A percentile compares a stretch with the other conserved stretches of the same genome.
These are phyloP conservation scores for Metroxylon sagu DNA, from an alignment of 176 grass and related monocot species.

Conservation along the genomic window DNA sequence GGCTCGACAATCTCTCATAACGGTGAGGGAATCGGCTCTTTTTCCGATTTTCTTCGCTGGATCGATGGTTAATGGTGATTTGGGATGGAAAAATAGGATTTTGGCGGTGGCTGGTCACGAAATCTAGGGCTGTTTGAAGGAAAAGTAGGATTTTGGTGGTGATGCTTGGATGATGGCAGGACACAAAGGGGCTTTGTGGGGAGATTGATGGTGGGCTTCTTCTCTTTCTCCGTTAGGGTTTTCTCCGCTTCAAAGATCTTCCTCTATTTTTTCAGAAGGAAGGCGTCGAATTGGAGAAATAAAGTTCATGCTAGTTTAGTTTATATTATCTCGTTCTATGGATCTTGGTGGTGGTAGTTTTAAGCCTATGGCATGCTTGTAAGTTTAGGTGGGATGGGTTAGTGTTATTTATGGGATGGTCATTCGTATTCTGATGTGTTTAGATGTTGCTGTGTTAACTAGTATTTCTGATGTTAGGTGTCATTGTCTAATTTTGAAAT, in stretches of 20 bases:
- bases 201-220: no score
- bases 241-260: constrained; percentile 22
- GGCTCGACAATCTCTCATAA: constrained; percentile 28
- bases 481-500: no score
- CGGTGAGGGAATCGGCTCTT: neutral
- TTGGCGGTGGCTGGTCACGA: neutral
- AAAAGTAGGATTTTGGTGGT: neutral
- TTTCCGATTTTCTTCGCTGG: no score
- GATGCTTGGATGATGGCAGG: constrained; percentile 20
- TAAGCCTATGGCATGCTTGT: no score
- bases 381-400: no score
- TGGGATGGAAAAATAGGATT: neutral
- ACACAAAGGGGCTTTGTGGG: no score
- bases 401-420: no score
- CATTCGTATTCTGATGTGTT: no score
- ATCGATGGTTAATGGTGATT: neutral
- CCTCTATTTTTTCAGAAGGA: constrained; percentile 66
- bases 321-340: no score
- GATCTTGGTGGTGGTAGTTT: no score
- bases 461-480: no score
- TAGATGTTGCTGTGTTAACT: no score
- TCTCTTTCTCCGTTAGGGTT: constrained; percentile 17
- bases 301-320: neutral
- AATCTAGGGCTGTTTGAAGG: neutral
- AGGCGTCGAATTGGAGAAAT: constrained; percentile 4